Conservation (phyloP, 148 eudicot species). For the Rhododendron henanense region DNA sequence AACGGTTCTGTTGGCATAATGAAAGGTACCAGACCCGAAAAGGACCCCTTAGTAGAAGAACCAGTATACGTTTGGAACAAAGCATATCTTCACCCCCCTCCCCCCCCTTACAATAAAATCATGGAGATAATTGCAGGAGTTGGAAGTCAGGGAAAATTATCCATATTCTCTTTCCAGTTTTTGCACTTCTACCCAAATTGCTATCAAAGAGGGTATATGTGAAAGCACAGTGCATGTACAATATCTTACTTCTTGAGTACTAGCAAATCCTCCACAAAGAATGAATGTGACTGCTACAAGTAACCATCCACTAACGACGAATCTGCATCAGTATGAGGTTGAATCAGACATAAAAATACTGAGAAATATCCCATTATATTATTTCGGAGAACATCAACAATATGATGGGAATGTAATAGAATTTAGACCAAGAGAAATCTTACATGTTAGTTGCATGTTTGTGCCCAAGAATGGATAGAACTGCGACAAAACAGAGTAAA, state of each 20-base stretch:
- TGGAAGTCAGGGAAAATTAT: background rate
- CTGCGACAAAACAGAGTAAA: conserved; percentile 33
- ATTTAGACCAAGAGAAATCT: conserved; percentile 16
- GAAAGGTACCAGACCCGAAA: background rate
- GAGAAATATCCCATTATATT: background rate
- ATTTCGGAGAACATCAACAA: background rate
- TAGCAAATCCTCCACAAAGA: conserved; percentile 77
- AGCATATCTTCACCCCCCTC: background rate
- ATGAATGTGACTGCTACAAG: conserved; percentile 80
- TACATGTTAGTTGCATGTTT: conserved; percentile 75
- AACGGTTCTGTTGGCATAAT: background rate
- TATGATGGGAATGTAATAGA: background rate
- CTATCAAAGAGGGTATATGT: background rate
- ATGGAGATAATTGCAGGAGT: background rate
- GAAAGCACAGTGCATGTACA: background rate
- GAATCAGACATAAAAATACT: background rate
- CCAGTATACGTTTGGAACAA: background rate
- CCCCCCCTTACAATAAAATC: background rate
- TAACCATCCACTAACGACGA: conserved; percentile 83
- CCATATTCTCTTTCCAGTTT: too few relatives aligned
- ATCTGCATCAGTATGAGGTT: conserved; percentile 47
- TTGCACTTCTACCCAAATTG: background rate
- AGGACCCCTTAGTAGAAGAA: background rate
- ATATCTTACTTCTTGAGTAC: conserved; percentile 68
- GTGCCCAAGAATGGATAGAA: conserved; percentile 57